phyloP scores from a whole-genome alignment of 257 asterid genomes.

The Nemophila menziesii region DNA sequence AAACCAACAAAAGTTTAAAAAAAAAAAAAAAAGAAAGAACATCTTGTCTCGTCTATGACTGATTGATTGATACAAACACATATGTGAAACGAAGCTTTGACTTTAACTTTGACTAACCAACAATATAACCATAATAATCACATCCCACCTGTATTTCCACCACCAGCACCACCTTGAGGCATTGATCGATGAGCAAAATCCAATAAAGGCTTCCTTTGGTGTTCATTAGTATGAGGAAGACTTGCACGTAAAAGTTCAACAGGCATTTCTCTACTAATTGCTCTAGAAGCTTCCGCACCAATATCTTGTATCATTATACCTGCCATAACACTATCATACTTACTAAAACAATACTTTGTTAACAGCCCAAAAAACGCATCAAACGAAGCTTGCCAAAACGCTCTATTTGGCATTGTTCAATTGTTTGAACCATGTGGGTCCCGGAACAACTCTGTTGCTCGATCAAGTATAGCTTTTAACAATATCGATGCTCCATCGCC shows the following conservation, averaged over 20 bases:
- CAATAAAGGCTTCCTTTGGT: slow-evolving; percentile 29
- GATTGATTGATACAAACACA: too few relatives aligned
- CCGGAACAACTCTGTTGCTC: slow-evolving; percentile 31
- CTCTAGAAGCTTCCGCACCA: slow-evolving; percentile 27
- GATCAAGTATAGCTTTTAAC: slow-evolving; percentile 33
- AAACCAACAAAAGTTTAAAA: too few relatives aligned
- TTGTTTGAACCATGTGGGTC: slow-evolving; percentile 24
- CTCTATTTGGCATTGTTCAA: slow-evolving; percentile 29
- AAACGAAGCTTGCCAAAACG: slow-evolving; percentile 44
- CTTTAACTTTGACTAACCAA: too few relatives aligned
- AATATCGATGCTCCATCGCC: slow-evolving; percentile 43
- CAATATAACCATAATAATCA: slow-evolving; percentile 2
- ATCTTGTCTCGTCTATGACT: too few relatives aligned
- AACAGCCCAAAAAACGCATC: slow-evolving; percentile 33
- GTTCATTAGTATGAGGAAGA: slow-evolving; percentile 39
- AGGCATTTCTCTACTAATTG: slow-evolving; percentile 35
- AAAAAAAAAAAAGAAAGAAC: too few relatives aligned
- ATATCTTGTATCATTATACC: slow-evolving; percentile 12
- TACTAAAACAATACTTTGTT: slow-evolving; percentile 28
- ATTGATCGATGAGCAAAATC: slow-evolving; percentile 31
- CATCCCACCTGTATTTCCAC: slow-evolving; percentile 10
- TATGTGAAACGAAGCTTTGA: too few relatives aligned
- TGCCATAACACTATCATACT: slow-evolving; percentile 27
- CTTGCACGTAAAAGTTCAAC: slow-evolving; percentile 42
- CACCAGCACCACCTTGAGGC: slow-evolving; percentile 25